Conservation (phyloP, 108 stramenopile species). For the Skeletonema potamos region DNA sequence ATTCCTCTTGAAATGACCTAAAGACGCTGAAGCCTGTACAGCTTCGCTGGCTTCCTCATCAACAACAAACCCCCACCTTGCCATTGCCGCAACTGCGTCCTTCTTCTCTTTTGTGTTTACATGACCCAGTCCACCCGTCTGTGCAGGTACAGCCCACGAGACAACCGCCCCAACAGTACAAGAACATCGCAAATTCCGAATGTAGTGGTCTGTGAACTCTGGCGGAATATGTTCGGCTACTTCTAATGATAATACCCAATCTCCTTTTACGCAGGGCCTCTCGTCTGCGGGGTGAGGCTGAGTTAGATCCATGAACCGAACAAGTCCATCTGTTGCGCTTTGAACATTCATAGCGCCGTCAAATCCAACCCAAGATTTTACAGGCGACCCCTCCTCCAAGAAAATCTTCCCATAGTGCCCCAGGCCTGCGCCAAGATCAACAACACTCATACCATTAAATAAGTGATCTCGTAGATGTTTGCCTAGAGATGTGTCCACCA, state of each 20-base stretch:
- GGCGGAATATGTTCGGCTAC: slow-evolving; percentile 13
- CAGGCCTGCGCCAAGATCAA: slow-evolving; percentile 8
- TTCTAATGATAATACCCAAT: slow-evolving; percentile 12
- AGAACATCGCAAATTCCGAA: slow-evolving; percentile 8
- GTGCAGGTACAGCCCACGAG: slow-evolving; percentile 5
- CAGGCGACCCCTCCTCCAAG: slow-evolving; percentile 1
- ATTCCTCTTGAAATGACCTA: not conserved
- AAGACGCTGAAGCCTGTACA: not conserved
- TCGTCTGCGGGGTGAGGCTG: slow-evolving; percentile 1
- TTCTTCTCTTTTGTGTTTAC: not conserved
- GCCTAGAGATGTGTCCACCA: not conserved
- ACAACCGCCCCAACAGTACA: slow-evolving; percentile 1
- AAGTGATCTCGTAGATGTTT: not conserved
- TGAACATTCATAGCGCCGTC: slow-evolving; percentile 15
- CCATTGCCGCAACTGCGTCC: slow-evolving; percentile 5
- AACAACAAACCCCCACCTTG: slow-evolving; percentile 10
- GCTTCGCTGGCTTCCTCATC: not conserved
- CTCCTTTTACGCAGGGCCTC: slow-evolving; percentile 5
- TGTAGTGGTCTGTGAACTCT: slow-evolving; percentile 1
- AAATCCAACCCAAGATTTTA: slow-evolving; percentile 7
- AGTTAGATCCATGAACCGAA: slow-evolving; percentile 12
- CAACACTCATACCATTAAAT: not conserved
- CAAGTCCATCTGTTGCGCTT: slow-evolving; percentile 13
- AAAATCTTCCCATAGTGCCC: slow-evolving; percentile 6
- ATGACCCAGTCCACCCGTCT: slow-evolving; percentile 13